Base-by-base conservation (phyloP, 2,329 filamentous ascomycete species). In the Phaeophleospora eucalypticola region DNA sequence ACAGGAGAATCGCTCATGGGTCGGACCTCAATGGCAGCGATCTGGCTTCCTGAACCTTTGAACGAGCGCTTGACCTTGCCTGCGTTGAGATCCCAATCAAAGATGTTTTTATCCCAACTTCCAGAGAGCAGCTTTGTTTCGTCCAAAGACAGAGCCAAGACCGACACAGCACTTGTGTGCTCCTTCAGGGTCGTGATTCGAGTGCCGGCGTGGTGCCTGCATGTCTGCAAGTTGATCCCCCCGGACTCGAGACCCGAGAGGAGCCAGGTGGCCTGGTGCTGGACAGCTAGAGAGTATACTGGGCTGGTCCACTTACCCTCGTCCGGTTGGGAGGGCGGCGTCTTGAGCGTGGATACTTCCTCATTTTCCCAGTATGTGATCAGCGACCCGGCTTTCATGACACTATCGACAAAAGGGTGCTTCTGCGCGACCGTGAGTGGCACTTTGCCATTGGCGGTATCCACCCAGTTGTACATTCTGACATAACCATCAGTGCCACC, bases 281-380 rank as follows among this genome's bases (percentile, higher is more conserved):
- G 89, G 4, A 94, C 85, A 1, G 93, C 93, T 19, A 98, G 74
- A 4, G 90, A 95, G 67, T 98, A 98, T 0, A 98, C 91, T 0
- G 93, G 89, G 8, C 89, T 95, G n/a, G 58, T 61, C 58, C 64
- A 65, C 45, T 66, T 66, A 14, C 54, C 57, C 21, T 87, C 84
- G 39, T 85, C 74, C 1, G 66, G 60, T 62, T 57, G 54, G 8
- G 52, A 51, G 4, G 61, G 59, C 12, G 64, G 66, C 15, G 64
- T 66, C 3, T 62, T 59, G 14, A 60, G 24, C 8, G 38, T 41
- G 16, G 50, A 2, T 1, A 82, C 80, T 64, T 98, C 91, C 65
- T 96, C 90, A 61, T 97, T 98, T 67, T 96, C 93, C 93, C 93
- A 98, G 67, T 98, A 98, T 42, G 87, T 95, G 79, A 96, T 84